phyloP scores from a whole-genome alignment of 257 asterid genomes.

The Ophiorrhiza pumila region DNA sequence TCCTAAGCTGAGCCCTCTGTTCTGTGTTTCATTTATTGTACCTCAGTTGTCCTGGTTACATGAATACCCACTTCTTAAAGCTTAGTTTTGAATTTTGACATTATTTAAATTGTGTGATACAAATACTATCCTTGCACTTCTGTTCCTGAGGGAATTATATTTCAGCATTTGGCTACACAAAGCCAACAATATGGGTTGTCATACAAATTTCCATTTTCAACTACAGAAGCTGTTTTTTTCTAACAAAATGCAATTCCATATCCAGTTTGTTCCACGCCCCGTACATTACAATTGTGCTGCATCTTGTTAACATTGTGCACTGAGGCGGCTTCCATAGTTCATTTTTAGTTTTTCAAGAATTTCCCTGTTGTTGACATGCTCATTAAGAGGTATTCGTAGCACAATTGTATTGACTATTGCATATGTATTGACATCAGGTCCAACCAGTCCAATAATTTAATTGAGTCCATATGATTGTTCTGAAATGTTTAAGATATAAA shows the following conservation, averaged over 20 bases:
- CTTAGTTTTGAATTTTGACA: not conserved
- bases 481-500: not conserved
- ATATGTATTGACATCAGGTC: not conserved
- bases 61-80: not conserved
- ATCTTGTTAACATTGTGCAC: not conserved
- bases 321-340: not conserved
- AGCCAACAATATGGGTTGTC: not conserved
- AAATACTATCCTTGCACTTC: not conserved
- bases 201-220: not conserved
- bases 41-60: not conserved
- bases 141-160: not conserved
- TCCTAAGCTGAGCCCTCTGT: not conserved
- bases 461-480: not conserved
- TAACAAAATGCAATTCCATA: not conserved
- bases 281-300: too few relatives aligned
- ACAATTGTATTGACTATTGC: not conserved
- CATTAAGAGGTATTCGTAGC: not conserved
- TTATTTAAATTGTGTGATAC: not conserved
- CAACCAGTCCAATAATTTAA: not conserved
- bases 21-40: not conserved
- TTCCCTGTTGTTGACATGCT: not conserved
- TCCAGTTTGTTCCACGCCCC: not conserved
- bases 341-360: not conserved
- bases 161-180: not conserved
- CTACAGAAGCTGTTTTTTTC: not conserved